phyloP scores from a whole-genome alignment of 2,329 filamentous ascomycete genomes.

The Scedosporium aurantiacum region DNA sequence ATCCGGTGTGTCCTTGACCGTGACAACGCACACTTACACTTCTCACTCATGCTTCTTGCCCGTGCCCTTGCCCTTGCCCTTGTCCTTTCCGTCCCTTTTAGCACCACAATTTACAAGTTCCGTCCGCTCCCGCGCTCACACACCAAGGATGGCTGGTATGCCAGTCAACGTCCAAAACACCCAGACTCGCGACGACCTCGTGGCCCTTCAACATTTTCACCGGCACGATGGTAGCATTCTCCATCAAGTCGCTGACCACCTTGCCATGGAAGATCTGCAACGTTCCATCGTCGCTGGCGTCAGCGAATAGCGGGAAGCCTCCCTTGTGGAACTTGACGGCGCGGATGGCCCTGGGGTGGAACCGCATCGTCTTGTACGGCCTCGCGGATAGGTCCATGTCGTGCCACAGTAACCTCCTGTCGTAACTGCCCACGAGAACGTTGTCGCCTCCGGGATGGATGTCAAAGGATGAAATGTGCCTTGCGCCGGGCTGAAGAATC shows the following conservation, averaged over 20 bases:
- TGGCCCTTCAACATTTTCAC: conserved; percentile 90
- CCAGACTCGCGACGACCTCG: conserved; percentile 72
- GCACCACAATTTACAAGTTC: conserved; percentile 76
- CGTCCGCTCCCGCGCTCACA: conserved; percentile 88
- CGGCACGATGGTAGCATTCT: conserved; percentile 92
- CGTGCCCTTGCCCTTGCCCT: neutral
- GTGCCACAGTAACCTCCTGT: conserved; percentile 89
- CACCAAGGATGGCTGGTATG: conserved; percentile 91
- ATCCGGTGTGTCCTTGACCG: neutral
- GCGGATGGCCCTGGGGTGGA: conserved; percentile 85
- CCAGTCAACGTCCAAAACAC: conserved; percentile 92
- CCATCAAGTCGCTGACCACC: conserved; percentile 87
- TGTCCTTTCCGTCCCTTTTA: neutral
- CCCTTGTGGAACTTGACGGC: conserved; percentile 78
- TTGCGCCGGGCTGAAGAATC: conserved; percentile 82
- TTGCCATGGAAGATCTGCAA: conserved; percentile 96
- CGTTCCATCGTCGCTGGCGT: conserved; percentile 88
- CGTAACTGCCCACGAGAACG: conserved; percentile 87
- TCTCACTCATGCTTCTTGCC: neutral
- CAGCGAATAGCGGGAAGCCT: conserved; percentile 74
- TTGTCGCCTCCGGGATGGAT: conserved; percentile 91
- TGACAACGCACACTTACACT: neutral
- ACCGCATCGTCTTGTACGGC: conserved; percentile 93
- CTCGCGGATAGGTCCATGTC: conserved; percentile 83
- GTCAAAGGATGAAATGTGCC: conserved; percentile 88